phyloP scores from a whole-genome alignment of 441 rosid genomes.

The Daphne laureola region DNA sequence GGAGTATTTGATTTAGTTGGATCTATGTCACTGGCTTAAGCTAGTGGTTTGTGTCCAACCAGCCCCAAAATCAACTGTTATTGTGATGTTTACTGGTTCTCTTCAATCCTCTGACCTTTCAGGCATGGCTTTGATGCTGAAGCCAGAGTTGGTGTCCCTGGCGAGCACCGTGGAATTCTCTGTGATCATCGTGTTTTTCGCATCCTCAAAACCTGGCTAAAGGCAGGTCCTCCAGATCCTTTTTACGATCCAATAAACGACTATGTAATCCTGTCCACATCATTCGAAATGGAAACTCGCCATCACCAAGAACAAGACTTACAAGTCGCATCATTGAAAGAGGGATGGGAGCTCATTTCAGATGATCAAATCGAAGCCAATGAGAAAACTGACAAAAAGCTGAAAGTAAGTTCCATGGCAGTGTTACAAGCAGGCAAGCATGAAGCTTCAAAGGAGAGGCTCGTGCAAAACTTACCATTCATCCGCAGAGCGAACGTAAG shows the following conservation, averaged over 20 bases:
- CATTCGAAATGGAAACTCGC: constrained; percentile 53
- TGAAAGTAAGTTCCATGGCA: constrained; percentile 40
- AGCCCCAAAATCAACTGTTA: too few species aligned
- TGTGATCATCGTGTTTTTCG: constrained; percentile 82
- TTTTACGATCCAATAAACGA: constrained; percentile 84
- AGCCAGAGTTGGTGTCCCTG: constrained; percentile 91
- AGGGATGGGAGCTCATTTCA: constrained; percentile 79
- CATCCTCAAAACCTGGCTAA: constrained; percentile 81
- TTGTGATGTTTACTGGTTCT: neutral
- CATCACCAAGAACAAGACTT: constrained; percentile 56
- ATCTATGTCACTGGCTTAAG: too few species aligned
- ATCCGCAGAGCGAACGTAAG: constrained; percentile 51
- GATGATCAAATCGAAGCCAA: constrained; percentile 21
- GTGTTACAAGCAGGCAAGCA: constrained; percentile 32
- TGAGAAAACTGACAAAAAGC: constrained; percentile 16
- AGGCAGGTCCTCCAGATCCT: constrained; percentile 74
- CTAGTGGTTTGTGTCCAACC: too few species aligned
- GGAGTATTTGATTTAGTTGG: too few species aligned
- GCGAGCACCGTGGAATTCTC: constrained; percentile 87
- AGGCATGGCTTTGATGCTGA: constrained; percentile 94
- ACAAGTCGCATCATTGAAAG: constrained; percentile 70
- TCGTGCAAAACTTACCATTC: constrained; percentile 46
- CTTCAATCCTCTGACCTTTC: constrained; percentile 5
- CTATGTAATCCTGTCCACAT: constrained; percentile 71
- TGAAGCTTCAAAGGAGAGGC: constrained; percentile 40